These are phyloP conservation scores for Leccinum insolens DNA, from an alignment of 1,284 basidiomycete genomes.

Conservation along the genomic window DNA sequence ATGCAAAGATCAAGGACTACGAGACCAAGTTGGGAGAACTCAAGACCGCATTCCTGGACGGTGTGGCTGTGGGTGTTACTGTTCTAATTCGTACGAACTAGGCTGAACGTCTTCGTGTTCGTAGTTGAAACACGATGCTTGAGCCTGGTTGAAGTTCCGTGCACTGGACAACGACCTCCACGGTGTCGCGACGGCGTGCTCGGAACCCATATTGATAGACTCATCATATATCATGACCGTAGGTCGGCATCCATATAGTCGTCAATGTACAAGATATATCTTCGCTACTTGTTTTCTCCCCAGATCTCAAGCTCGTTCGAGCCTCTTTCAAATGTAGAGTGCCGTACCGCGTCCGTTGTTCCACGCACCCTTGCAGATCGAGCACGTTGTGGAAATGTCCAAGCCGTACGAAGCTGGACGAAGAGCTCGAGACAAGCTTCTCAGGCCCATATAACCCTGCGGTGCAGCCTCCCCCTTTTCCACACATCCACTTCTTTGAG, in stretches of 20 bases:
- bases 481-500: slow-evolving; percentile 51
- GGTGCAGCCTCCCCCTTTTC: slow-evolving; percentile 38
- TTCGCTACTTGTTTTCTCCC: slow-evolving; percentile 54
- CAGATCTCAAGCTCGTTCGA: slow-evolving; percentile 50
- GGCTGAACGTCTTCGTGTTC: slow-evolving; percentile 42
- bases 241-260: slow-evolving; percentile 55
- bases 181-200: slow-evolving; percentile 48
- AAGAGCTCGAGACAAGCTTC: slow-evolving; percentile 57
- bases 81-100: slow-evolving; percentile 51
- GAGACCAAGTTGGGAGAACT: too few species aligned
- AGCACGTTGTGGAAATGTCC: slow-evolving; percentile 64
- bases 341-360: slow-evolving; percentile 57
- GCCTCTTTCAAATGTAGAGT: slow-evolving; percentile 32
- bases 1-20: too few species aligned
- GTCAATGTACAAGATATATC: slow-evolving; percentile 59
- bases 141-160: slow-evolving; percentile 34
- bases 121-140: slow-evolving; percentile 33
- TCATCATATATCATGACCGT: slow-evolving; percentile 20
- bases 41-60: too few species aligned
- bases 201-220: slow-evolving; percentile 58
- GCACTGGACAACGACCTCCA: slow-evolving; percentile 41
- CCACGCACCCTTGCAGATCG: slow-evolving; percentile 56
- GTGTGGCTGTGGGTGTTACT: slow-evolving; percentile 19
- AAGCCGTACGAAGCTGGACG: slow-evolving; percentile 41
- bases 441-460: slow-evolving; percentile 64